These are phyloP conservation scores for Phytophthora podocarpi DNA, from an alignment of 352 stramenopile genomes.

Conservation along the genomic window DNA sequence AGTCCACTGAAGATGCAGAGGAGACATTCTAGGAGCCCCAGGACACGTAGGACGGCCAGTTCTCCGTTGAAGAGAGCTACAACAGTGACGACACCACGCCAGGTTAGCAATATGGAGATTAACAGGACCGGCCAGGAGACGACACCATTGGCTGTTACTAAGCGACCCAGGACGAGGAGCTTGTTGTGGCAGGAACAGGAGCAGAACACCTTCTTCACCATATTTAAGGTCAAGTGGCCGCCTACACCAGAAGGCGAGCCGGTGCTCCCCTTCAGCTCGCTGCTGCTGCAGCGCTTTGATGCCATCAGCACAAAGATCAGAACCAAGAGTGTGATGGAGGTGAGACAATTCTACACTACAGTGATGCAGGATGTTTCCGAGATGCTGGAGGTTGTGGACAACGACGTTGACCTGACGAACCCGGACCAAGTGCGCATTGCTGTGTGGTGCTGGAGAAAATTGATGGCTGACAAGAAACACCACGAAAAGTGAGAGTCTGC, in stretches of 20 bases:
- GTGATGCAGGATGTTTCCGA: slow-evolving; percentile 55
- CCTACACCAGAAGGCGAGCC: slow-evolving; percentile 18
- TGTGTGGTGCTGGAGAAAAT: slow-evolving; percentile 75
- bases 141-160: slow-evolving; percentile 12
- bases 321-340: slow-evolving; percentile 66
- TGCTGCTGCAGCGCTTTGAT: slow-evolving; percentile 65
- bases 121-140: slow-evolving; percentile 9
- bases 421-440: slow-evolving; percentile 74
- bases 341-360: slow-evolving; percentile 59
- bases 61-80: slow-evolving; percentile 15
- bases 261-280: slow-evolving; percentile 36
- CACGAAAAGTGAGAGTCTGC: slow-evolving; percentile 36
- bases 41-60: slow-evolving; percentile 11
- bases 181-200: slow-evolving; percentile 58
- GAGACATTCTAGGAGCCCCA: slow-evolving; percentile 21
- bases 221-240: slow-evolving; percentile 77
- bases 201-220: slow-evolving; percentile 67
- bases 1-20: slow-evolving; percentile 28
- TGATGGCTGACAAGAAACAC: slow-evolving; percentile 48
- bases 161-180: slow-evolving; percentile 31
- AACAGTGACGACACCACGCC: slow-evolving; percentile 11
- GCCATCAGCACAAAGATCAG: slow-evolving; percentile 66
- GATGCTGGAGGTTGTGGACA: slow-evolving; percentile 45
- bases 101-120: slow-evolving; percentile 8
- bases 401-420: slow-evolving; percentile 72